Evolutionary conservation across 2,329 filamentous ascomycete genomes (phyloP), one percentile per base, ranked within the genome.

Genomic region (Paraphaeosphaeria sporulosa): DNA sequence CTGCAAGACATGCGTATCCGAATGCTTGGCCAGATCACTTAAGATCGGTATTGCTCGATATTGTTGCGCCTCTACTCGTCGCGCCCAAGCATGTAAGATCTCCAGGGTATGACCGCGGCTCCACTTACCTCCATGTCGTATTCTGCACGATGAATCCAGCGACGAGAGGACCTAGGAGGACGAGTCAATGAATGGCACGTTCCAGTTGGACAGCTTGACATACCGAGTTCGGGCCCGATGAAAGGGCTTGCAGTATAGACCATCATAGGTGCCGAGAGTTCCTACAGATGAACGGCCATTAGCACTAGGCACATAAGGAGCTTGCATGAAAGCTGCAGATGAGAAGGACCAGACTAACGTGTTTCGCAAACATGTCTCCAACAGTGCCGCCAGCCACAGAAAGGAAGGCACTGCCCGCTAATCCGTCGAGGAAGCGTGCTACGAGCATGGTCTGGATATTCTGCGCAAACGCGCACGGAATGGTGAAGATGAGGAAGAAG

Each of bases 91-190:
- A 56, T 60, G 54, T 51, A 53, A 61, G 59, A 61, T 61, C 47
- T 51, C 34, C 54, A 25, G 49, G 53, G 9, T 48, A 54, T 30
- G 44, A 40, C 17, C 25, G 38, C 15, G 48, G 32, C 63, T n/a
- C 40, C 25, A 23, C 74, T 73, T 66, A 75, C 75, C 71, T 81
- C 85, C 93, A 97, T 58, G 82, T 80, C 3, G 84, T 85, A 68
- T 89, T 87, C 67, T 90, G 87, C 75, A 94, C 94, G 75, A 96
- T 93, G 76, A 96, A 93, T 8, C 92, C 93, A 9, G 92, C 92
- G 19, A 91, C 74, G 55, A 88, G 71, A 9, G 86, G 86, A 0
- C n/a, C n/a, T n/a, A n/a, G n/a, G n/a, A n/a, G n/a, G n/a, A n/a
- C n/a, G n/a, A n/a, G n/a, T n/a, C n/a, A n/a, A n/a, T n/a, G n/a